Conservation (phyloP, 2,329 filamentous ascomycete genomes). For the Fusarium tupiense region DNA sequence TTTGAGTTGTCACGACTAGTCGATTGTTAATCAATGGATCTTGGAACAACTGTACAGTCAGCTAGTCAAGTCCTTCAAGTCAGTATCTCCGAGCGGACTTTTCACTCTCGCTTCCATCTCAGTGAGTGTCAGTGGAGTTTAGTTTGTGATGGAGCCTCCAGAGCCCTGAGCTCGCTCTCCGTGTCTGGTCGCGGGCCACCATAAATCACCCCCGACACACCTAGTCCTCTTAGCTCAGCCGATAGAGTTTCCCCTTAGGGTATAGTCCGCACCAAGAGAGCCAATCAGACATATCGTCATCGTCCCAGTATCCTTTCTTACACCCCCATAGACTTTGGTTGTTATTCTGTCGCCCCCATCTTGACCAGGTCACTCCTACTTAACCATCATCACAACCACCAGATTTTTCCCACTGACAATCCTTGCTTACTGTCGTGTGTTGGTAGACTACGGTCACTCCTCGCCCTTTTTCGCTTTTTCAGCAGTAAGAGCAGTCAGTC, state of each 20-base stretch:
- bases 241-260: not conserved
- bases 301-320: not conserved
- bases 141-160: not conserved
- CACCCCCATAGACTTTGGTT: not conserved
- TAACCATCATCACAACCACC: conserved; percentile 14
- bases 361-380: conserved; percentile 9
- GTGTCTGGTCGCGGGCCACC: conserved; percentile 8
- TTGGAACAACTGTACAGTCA: conserved; percentile 2
- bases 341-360: conserved; percentile 32
- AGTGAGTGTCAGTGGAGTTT: conserved; percentile 9
- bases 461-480: not conserved
- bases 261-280: not conserved
- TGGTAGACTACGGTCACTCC: conserved; percentile 9
- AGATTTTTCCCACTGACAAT: conserved; percentile 9
- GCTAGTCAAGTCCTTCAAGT: not conserved
- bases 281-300: conserved; percentile 22
- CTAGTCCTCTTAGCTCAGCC: not conserved
- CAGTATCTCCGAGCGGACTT: conserved; percentile 15
- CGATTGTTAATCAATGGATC: not conserved
- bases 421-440: conserved; percentile 11
- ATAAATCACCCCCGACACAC: conserved; percentile 17
- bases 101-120: conserved; percentile 4
- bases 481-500: not conserved
- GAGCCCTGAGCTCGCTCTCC: not conserved
- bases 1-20: not conserved